phyloP scores from a whole-genome alignment of 352 stramenopile genomes.

The Pythium periplocum region DNA sequence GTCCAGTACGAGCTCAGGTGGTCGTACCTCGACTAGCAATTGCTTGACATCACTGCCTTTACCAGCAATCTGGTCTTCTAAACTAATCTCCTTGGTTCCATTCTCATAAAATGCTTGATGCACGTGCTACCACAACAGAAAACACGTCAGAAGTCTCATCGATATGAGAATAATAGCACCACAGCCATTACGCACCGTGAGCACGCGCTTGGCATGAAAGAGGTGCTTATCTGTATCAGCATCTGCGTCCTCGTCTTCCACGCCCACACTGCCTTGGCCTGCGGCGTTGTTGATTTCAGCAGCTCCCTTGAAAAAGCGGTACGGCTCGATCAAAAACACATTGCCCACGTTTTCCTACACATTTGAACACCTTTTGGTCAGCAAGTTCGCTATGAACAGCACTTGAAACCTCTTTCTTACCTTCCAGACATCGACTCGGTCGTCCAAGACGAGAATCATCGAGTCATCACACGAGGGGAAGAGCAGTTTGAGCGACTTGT shows the following conservation, averaged over 20 bases:
- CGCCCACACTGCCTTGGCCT: constrained; percentile 33
- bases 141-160: background rate
- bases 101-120: constrained; percentile 55
- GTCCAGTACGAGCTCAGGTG: background rate
- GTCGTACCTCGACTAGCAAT: constrained; percentile 51
- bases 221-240: constrained; percentile 42
- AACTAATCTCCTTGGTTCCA: constrained; percentile 38
- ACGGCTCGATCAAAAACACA: constrained; percentile 84
- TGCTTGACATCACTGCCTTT: constrained; percentile 63
- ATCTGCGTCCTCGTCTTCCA: constrained; percentile 30
- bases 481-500: constrained; percentile 85
- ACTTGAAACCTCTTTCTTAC: constrained; percentile 12
- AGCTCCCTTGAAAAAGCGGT: constrained; percentile 77
- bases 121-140: constrained; percentile 30
- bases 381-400: background rate
- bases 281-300: constrained; percentile 84
- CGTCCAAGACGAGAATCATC: constrained; percentile 84
- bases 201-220: constrained; percentile 41
- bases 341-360: constrained; percentile 75
- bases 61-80: constrained; percentile 67
- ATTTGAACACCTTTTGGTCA: background rate
- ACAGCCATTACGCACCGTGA: constrained; percentile 33
- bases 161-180: constrained; percentile 1
- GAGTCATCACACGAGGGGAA: constrained; percentile 84
- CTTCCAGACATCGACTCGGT: constrained; percentile 86